Base-by-base conservation (phyloP, 352 stramenopile genomes). In the Globisporangium radiosum region DNA sequence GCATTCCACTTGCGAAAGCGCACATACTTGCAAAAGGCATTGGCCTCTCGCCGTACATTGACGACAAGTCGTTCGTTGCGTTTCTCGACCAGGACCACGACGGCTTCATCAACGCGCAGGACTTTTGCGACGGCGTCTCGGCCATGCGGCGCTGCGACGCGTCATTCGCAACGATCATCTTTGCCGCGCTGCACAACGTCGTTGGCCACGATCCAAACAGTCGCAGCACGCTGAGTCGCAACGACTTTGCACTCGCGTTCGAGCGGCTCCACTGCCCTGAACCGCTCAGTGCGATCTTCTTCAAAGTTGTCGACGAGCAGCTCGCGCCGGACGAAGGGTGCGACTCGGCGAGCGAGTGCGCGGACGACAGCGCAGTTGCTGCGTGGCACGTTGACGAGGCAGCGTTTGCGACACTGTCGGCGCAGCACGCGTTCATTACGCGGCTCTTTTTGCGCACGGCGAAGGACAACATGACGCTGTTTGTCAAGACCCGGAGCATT, bases 61-160 rank as follows among this genome's bases (percentile, higher is more conserved):
- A 89, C 56, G 75, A 81, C 47, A 71, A 85, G 37, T 57, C 52
- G 1, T 90, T 88, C 39, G 77, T 89, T 11, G 48, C 44, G 17
- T 90, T 92, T 57, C 43, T 92, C 37, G 82, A 92, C 52, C 72
- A 72, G 19, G 72, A 92, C 55, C 58, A 76, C 11, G 82, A 92
- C 39, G 82, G 80, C 25, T 92, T 86, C 60, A 89, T 92, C 63
- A 70, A 84, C 40, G 82, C 82, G 3, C 70, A 72, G 36, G 82
- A 92, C 50, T 90, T 90, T 42, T 90, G 80, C 42, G 67, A 73
- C 2, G 70, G 79, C 13, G 75, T 92, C 50, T 66, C 75, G 33
- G 80, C 82, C 5, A 72, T 92, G 47, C 75, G 73, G 9, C 70
- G 76, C 15, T 66, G 79, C 60, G 62, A 87, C 63, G 57, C 68